phyloP scores from a whole-genome alignment of 2,329 filamentous ascomycete genomes.

The Phaeosphaeria sp. region DNA sequence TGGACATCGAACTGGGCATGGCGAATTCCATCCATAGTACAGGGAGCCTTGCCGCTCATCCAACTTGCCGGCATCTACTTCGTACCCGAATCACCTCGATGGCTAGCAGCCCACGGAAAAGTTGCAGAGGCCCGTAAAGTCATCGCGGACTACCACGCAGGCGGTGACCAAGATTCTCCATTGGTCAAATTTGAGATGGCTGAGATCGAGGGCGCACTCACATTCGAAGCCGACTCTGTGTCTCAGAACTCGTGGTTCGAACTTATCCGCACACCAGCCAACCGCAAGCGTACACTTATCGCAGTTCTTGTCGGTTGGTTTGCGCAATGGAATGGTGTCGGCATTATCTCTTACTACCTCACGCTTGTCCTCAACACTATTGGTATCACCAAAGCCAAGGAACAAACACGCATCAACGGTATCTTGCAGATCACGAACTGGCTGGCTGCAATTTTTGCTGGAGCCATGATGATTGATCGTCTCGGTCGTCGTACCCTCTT shows the following conservation, averaged over 20 bases:
- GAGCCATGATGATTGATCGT: slow-evolving; percentile 49
- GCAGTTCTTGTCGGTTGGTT: slow-evolving; percentile 11
- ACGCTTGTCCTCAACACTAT: slow-evolving; percentile 45
- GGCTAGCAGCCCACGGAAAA: slow-evolving; percentile 55
- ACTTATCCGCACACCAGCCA: slow-evolving; percentile 35
- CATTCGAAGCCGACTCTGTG: slow-evolving; percentile 15
- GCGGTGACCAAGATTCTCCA: slow-evolving; percentile 23
- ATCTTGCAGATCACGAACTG: slow-evolving; percentile 51
- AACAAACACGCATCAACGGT: slow-evolving; percentile 47
- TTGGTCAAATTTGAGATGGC: slow-evolving; percentile 16
- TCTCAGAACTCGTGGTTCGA: slow-evolving; percentile 7
- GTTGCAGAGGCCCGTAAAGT: slow-evolving; percentile 41
- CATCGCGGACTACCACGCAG: slow-evolving; percentile 12
- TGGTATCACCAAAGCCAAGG: slow-evolving; percentile 40
- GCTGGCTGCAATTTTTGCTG: slow-evolving; percentile 30
- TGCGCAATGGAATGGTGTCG: background rate
- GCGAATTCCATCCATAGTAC: slow-evolving; percentile 54
- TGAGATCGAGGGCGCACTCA: slow-evolving; percentile 13
- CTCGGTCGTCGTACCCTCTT: slow-evolving; percentile 53
- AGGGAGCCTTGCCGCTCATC: slow-evolving; percentile 21
- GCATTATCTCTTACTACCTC: slow-evolving; percentile 44
- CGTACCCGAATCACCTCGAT: slow-evolving; percentile 49
- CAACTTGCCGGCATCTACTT: slow-evolving; percentile 51
- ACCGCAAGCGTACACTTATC: slow-evolving; percentile 49
- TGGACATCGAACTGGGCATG: slow-evolving; percentile 48